Conservation (phyloP, 2,329 filamentous ascomycete species). For the Hypoxylon sp. region DNA sequence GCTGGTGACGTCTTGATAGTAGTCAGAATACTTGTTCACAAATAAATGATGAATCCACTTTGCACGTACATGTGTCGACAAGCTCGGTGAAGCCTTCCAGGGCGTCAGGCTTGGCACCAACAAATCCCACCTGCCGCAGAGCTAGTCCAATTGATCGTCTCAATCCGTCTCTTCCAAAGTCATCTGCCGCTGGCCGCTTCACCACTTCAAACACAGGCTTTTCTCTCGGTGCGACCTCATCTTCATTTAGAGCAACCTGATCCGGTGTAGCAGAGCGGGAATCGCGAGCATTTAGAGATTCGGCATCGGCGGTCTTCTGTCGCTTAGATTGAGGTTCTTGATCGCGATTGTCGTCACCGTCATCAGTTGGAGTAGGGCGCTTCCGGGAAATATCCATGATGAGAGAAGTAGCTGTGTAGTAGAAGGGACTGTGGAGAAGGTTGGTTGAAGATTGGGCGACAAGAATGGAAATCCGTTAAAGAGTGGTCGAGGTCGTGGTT, state of each 20-base stretch:
- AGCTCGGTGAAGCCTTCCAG: constrained; percentile 71
- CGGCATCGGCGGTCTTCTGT: constrained; percentile 47
- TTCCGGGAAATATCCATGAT: constrained; percentile 47
- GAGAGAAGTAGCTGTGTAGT: not conserved
- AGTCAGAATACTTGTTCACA: constrained; percentile 47
- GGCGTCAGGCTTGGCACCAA: constrained; percentile 68
- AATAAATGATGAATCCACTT: not conserved
- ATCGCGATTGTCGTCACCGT: constrained; percentile 37
- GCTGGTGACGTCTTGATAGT: constrained; percentile 62
- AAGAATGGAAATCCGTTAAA: not conserved
- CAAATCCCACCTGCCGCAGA: constrained; percentile 72
- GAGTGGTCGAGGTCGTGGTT: not conserved
- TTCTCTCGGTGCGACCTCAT: not conserved
- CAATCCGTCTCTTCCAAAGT: constrained; percentile 61
- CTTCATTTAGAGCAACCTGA: not conserved
- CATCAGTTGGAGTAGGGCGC: constrained; percentile 44
- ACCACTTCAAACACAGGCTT: constrained; percentile 35
- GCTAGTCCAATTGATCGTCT: constrained; percentile 70
- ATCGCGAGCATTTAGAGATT: constrained; percentile 14
- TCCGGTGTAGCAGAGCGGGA: constrained; percentile 31
- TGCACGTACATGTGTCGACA: constrained; percentile 70
- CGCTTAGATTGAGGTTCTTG: constrained; percentile 46
- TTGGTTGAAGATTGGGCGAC: not conserved
- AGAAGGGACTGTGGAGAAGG: not conserved
- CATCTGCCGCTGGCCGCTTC: constrained; percentile 51